These are phyloP conservation scores for Canavalia gladiata DNA, from an alignment of 306 rosid species.

Conservation along the genomic window DNA sequence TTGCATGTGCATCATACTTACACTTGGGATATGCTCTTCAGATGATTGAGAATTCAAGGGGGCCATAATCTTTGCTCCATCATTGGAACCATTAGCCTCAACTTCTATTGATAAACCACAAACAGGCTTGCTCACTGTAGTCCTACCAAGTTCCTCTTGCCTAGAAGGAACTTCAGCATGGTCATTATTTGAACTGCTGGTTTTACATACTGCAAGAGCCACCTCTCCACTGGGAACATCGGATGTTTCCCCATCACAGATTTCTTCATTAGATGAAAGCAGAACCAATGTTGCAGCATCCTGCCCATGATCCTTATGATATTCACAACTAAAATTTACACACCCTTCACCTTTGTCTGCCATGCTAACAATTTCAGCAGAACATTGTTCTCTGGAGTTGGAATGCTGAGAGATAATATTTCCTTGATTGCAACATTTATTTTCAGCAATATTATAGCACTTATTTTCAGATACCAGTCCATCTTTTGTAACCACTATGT, in stretches of 20 bases:
- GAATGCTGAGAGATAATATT: conserved; percentile 41
- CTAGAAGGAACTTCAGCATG: conserved; percentile 32
- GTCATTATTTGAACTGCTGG: conserved; percentile 35
- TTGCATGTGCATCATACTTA: conserved; percentile 10
- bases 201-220: conserved; percentile 12
- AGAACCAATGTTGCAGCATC: neutral
- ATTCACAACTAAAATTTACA: conserved; percentile 31
- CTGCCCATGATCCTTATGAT: conserved; percentile 20
- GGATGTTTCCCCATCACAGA: conserved; percentile 32
- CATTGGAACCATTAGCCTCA: conserved; percentile 30
- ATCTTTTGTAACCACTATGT: conserved; percentile 40
- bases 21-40: conserved; percentile 46
- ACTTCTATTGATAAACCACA: conserved; percentile 22
- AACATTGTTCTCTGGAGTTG: conserved; percentile 41
- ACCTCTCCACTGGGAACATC: conserved; percentile 48
- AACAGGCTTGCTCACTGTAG: conserved; percentile 16
- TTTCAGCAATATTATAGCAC: conserved; percentile 38
- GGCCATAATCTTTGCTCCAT: conserved; percentile 24
- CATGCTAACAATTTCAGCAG: conserved; percentile 42
- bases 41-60: conserved; percentile 46
- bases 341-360: conserved; percentile 43
- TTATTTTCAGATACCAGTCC: conserved; percentile 22
- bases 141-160: conserved; percentile 15
- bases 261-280: conserved; percentile 42
- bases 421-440: conserved; percentile 51